Evolutionary conservation across 768 basidiomycete genomes (phyloP), one percentile per base, ranked within the genome.

Genomic region (Daedaleopsis sinensis): DNA sequence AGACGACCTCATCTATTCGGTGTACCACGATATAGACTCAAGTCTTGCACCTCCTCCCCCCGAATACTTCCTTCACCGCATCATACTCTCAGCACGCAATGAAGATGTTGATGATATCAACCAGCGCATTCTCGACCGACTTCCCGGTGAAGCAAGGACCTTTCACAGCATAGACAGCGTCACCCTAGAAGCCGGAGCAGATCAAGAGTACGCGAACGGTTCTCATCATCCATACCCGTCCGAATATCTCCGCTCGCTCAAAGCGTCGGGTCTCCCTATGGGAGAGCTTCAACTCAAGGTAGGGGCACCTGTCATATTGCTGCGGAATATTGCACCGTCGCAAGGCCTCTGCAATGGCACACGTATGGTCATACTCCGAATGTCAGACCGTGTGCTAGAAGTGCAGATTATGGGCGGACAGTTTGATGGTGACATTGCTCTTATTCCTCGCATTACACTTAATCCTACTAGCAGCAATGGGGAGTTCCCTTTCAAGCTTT

Each of bases 311-410:
- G 46, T 83, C 0, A 82, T 84, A 61, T 60, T 84, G 0, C 66
- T 84, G 0, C 52, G 78, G 0, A 84, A 85, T 64, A 65, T 84
- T 18, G 66, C 70, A 48, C 75, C 79, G 6, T 13, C 55, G 0
- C 48, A 68, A 61, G 73, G 76, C 2, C 61, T 74, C 9, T 76
- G 75, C 68, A 76, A 77, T 74, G 80, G 79, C 4, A 74, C 73
- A 15, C 61, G 72, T 1, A 67, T 72, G 55, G 65, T 74, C 42
- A 38, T 82, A 8, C 58, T 36, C 3, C 60, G 67, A 0, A 71
- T 70, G 49, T 53, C 55, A 2, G 38, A 62, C 16, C 65, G 71
- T 42, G 76, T 80, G n/a, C 57, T 80, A 0, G 75, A 81, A 63
- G 68, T 68, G 37, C 51, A 57, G 15, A 53, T 80, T 13, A 44